Percentiles rank a stretch among this genome's conserved stretches.
Evolutionary conservation across 148 eudicot species (phyloP).

Genomic region (Cornus kousa): DNA sequence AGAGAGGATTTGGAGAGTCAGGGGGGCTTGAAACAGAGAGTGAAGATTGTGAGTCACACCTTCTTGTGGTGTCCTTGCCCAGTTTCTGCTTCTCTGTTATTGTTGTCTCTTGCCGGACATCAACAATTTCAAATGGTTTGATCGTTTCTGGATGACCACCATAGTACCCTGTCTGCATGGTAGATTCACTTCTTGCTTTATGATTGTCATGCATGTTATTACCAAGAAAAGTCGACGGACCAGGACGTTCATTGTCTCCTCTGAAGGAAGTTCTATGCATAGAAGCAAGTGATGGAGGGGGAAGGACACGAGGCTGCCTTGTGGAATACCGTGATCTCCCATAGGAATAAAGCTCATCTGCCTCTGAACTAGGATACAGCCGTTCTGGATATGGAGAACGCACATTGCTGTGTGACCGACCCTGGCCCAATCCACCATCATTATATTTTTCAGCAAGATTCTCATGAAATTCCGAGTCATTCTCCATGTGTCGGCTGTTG

Average conservation of each 20-base stretch:
- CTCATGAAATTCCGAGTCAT: constrained; percentile 62
- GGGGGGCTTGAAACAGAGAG: constrained; percentile 95
- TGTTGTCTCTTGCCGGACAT: constrained; percentile 32
- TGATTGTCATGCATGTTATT: constrained; percentile 30
- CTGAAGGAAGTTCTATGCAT: constrained; percentile 46
- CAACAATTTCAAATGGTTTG: constrained; percentile 40
- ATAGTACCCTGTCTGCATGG: constrained; percentile 33
- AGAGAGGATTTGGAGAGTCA: constrained; percentile 75
- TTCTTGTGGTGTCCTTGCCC: constrained; percentile 36
- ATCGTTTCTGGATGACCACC: constrained; percentile 35
- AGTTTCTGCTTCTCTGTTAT: constrained; percentile 35
- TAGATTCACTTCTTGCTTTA: constrained; percentile 37
- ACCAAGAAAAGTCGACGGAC: constrained; percentile 48
- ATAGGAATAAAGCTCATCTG: constrained; percentile 62
- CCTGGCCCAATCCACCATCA: constrained; percentile 68
- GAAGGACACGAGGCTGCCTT: constrained; percentile 92
- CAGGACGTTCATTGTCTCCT: constrained; percentile 47
- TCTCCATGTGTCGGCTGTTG: constrained; percentile 41
- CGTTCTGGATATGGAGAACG: constrained; percentile 54
- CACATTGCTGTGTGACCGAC: constrained; percentile 39
- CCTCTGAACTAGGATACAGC: constrained; percentile 56
- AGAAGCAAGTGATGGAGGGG: constrained; percentile 73
- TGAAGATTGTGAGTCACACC: constrained; percentile 87
- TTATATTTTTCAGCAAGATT: constrained; percentile 52
- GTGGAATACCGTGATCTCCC: constrained; percentile 81